These are phyloP conservation scores for Hypoxylon sp. DNA, from an alignment of 2,329 filamentous ascomycete species.

Conservation along the genomic window DNA sequence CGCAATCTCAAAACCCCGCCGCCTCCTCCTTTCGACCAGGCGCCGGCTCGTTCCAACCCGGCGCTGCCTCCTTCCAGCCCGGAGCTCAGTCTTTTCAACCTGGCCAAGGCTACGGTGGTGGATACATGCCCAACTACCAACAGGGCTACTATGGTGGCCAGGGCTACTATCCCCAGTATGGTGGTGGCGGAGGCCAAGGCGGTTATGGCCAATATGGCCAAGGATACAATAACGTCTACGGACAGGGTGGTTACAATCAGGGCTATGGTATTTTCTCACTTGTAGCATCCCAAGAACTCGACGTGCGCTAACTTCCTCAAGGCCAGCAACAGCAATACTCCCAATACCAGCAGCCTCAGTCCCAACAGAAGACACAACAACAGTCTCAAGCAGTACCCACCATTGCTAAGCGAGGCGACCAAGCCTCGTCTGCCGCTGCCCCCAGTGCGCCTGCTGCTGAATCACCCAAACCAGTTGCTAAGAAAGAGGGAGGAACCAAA, in stretches of 20 bases:
- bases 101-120: conserved; percentile 71
- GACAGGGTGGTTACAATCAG: conserved; percentile 52
- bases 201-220: conserved; percentile 62
- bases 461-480: conserved; percentile 59
- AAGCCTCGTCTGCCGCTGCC: conserved; percentile 49
- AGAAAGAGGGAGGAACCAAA: conserved; percentile 66
- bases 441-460: conserved; percentile 48
- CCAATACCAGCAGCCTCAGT: conserved; percentile 60
- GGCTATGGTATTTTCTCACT: conserved; percentile 49
- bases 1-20: conserved; percentile 51
- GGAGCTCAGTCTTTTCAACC: conserved; percentile 75
- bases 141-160: conserved; percentile 58
- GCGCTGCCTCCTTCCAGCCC: conserved; percentile 75
- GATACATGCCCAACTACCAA: conserved; percentile 65
- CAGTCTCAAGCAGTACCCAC: conserved; percentile 55
- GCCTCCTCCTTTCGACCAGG: conserved; percentile 69
- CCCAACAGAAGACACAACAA: conserved; percentile 56
- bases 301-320: conserved; percentile 12
- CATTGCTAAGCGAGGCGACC: conserved; percentile 69
- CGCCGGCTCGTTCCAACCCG: conserved; percentile 75
- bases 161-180: conserved; percentile 65
- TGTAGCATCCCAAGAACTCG: not conserved
- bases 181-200: conserved; percentile 48
- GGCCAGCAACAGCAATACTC: conserved; percentile 56
- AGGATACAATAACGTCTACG: conserved; percentile 60